Base-by-base conservation (phyloP, 192 early-diverging fungal species). In the Backusella macrospora region DNA sequence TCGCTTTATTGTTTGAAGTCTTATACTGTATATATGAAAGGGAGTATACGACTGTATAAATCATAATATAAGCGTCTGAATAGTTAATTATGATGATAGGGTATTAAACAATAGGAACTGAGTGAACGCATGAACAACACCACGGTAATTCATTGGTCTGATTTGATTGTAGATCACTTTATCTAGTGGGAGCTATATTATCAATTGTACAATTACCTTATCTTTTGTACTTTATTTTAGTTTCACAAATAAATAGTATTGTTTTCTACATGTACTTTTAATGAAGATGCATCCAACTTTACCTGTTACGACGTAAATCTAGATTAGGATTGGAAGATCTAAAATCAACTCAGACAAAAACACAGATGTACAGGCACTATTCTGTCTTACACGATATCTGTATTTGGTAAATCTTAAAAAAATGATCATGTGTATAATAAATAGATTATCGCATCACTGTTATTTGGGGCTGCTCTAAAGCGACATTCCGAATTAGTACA, bases 341-440 rank as follows among this genome's bases (percentile, higher is more conserved):
- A n/a, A 52, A 34, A 7, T 23, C 9, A 52, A 52, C 49, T 52
- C 49, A 52, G 49, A 52, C 49, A 52, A 52, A 34, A 52, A 52
- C 49, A 23, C 49, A 49, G 47, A 6, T 49, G 18, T 21, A 52
- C 49, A 52, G 18, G 49, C 2, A 52, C 49, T 52, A 52, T 16
- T 18, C 0, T 52, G 52, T 59, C 21, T 4, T 26, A 59, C 52
- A 23, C 26, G 3, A 59, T 59, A 6, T 59, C 52, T 59, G 1
- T 59, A 59, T 59, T 59, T 59, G 52, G 52, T 59, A 59, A 59
- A 59, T 59, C 52, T 23, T 1, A 26, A 59, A 59, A 59, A 59
- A 13, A 0, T 23, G 52, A 59, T 59, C 52, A 59, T 59, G 52
- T 59, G 52, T 59, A 13, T 59, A 52, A 16, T 16, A 6, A 18